Percentiles rank a stretch among this genome's conserved stretches.
Conservation (phyloP, 768 basidiomycete genomes). For the Collybia nuda region DNA sequence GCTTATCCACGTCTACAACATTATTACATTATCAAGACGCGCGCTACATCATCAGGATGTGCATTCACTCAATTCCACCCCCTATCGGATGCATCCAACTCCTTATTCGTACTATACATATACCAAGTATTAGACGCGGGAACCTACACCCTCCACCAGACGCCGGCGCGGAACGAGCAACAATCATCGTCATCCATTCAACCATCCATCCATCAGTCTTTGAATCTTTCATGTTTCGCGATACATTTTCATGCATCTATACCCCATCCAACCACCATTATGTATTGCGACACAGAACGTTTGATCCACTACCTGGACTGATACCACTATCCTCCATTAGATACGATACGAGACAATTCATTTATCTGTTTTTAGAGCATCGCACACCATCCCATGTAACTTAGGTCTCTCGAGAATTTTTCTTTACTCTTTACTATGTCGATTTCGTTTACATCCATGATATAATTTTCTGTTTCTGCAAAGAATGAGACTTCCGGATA, state of each 20-base stretch:
- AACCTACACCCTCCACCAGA: constrained; percentile 1
- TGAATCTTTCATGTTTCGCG: constrained; percentile 3
- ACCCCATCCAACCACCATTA: constrained; percentile 14
- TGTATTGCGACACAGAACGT: constrained; percentile 22
- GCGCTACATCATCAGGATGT: neutral
- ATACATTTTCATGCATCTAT: constrained; percentile 33
- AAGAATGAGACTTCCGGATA: neutral
- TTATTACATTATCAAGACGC: constrained; percentile 16
- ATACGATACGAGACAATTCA: constrained; percentile 11
- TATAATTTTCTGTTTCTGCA: constrained; percentile 21
- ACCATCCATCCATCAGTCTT: neutral
- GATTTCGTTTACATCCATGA: constrained; percentile 15
- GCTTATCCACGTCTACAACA: constrained; percentile 35
- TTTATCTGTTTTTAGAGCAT: constrained; percentile 52
- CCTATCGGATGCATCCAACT: neutral
- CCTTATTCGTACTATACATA: constrained; percentile 11
- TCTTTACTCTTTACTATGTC: constrained; percentile 16
- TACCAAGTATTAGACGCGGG: constrained; percentile 13
- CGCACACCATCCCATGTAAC: constrained; percentile 47
- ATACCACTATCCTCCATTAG: constrained; percentile 7
- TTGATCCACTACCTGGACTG: constrained; percentile 6
- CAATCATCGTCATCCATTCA: neutral
- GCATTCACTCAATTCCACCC: neutral
- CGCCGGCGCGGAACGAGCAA: constrained; percentile 8
- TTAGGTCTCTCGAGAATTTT: constrained; percentile 27